Percentiles rank a stretch among this genome's conserved stretches.
Conservation (phyloP, 345 rosid species). For the Ricinus communis region DNA sequence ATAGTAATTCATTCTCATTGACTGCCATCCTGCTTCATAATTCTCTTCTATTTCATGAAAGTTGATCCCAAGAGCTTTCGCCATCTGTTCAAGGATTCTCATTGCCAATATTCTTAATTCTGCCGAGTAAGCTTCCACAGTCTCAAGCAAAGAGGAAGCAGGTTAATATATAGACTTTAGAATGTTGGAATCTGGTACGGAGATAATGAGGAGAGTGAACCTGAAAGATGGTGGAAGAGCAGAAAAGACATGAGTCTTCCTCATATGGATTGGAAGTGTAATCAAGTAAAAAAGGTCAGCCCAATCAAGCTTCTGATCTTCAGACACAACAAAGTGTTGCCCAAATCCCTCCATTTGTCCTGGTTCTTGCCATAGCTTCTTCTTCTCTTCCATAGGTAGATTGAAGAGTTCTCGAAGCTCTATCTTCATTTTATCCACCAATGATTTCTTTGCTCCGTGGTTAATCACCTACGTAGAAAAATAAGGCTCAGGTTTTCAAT, state of each 20-base stretch:
- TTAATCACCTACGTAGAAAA: background rate
- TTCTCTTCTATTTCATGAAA: conserved; percentile 8
- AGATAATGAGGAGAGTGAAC: background rate
- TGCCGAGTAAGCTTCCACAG: conserved; percentile 21
- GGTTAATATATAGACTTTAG: too few relatives aligned
- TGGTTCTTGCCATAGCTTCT: conserved; percentile 6
- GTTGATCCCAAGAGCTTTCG: conserved; percentile 23
- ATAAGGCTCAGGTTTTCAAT: too few relatives aligned
- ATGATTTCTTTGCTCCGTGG: background rate
- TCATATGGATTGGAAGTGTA: background rate
- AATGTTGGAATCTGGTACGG: too few relatives aligned
- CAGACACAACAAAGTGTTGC: conserved; percentile 13
- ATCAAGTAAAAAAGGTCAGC: background rate
- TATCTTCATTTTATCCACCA: conserved; percentile 3
- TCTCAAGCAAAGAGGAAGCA: background rate
- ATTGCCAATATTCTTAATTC: conserved; percentile 6
- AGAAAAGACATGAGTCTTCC: background rate
- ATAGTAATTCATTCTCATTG: conserved; percentile 32
- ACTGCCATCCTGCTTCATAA: conserved; percentile 24
- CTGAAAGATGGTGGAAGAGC: background rate
- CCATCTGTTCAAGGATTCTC: conserved; percentile 16
- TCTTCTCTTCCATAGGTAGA: conserved; percentile 7
- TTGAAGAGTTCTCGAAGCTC: background rate
- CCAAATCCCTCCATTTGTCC: conserved; percentile 8
- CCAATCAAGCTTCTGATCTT: conserved; percentile 10